Percentiles rank a stretch among this genome's conserved stretches.
These are phyloP conservation scores for Monosporascus ibericus DNA, from an alignment of 2,329 filamentous ascomycete species.

Conservation along the genomic window DNA sequence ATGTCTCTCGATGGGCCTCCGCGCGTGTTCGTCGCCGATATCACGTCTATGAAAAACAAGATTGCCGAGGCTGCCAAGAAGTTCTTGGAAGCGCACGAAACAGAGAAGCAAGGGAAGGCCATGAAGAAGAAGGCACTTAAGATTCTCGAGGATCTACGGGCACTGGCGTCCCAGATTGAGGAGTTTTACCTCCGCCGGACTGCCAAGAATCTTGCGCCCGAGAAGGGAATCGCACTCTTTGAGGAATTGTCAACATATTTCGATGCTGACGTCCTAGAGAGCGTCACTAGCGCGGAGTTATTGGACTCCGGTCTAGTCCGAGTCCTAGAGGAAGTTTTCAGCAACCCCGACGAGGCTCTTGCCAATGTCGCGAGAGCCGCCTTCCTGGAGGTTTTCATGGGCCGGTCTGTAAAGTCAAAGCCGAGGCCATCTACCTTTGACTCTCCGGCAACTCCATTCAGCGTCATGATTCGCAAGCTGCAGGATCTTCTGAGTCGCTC, in stretches of 20 bases:
- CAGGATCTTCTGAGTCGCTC: constrained; percentile 94
- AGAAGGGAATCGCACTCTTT: constrained; percentile 63
- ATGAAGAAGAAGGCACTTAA: constrained; percentile 74
- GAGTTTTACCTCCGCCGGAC: constrained; percentile 58
- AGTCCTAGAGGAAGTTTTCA: constrained; percentile 76
- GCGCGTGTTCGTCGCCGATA: constrained; percentile 40
- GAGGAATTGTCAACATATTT: constrained; percentile 74
- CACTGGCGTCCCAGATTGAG: constrained; percentile 66
- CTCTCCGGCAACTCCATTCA: constrained; percentile 77
- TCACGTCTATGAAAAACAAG: constrained; percentile 59
- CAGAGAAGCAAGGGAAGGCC: constrained; percentile 60
- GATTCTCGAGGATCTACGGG: constrained; percentile 68
- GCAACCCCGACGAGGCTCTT: constrained; percentile 57
- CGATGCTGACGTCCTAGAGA: constrained; percentile 80
- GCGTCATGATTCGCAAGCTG: constrained; percentile 84
- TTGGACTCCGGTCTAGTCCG: constrained; percentile 86
- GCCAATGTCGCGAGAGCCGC: constrained; percentile 67
- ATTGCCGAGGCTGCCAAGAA: constrained; percentile 73
- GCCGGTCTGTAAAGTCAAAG: constrained; percentile 59
- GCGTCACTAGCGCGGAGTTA: constrained; percentile 91
- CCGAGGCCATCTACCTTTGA: constrained; percentile 58
- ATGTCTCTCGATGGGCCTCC: constrained; percentile 55
- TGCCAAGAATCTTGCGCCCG: constrained; percentile 35
- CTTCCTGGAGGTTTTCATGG: constrained; percentile 92
- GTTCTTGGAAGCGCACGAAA: constrained; percentile 80